Conservation (phyloP, 768 basidiomycete species). For the Mycena amicta region DNA sequence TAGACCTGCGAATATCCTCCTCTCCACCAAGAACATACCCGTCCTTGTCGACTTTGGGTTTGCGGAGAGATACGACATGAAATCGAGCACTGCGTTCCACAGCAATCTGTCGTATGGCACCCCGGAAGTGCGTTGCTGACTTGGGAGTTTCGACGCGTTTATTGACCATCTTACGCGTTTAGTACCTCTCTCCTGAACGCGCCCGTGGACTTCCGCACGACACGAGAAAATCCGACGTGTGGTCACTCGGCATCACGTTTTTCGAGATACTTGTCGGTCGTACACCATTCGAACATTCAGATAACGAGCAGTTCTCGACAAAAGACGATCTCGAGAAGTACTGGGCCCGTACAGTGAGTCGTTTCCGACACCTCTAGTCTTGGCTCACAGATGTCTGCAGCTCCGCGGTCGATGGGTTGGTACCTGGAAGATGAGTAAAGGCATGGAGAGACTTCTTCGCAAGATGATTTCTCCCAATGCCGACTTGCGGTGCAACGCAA, state of each 20-base stretch:
- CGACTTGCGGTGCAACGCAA: conserved; percentile 74
- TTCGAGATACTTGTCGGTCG: conserved; percentile 93
- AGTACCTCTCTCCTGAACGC: conserved; percentile 93
- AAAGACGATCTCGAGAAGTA: conserved; percentile 85
- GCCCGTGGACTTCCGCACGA: conserved; percentile 89
- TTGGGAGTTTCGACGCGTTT: neutral
- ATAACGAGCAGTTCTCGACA: conserved; percentile 75
- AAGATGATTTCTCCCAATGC: conserved; percentile 82
- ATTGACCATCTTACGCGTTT: conserved; percentile 8
- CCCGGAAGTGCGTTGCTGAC: conserved; percentile 64
- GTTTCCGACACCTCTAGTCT: neutral
- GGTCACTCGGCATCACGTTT: conserved; percentile 87
- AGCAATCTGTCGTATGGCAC: conserved; percentile 89
- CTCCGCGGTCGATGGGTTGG: conserved; percentile 88
- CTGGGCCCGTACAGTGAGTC: conserved; percentile 76
- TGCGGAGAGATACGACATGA: conserved; percentile 79
- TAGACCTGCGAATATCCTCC: conserved; percentile 91
- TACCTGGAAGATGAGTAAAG: conserved; percentile 67
- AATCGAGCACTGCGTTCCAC: conserved; percentile 68
- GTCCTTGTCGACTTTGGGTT: conserved; percentile 97
- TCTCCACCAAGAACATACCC: conserved; percentile 76
- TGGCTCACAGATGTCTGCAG: conserved; percentile 33
- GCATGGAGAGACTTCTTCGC: conserved; percentile 67
- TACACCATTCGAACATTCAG: conserved; percentile 87
- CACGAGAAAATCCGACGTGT: conserved; percentile 88